Evolutionary conservation across 2,329 filamentous ascomycete species (phyloP).

Genomic region (Aspergillus sp.): DNA sequence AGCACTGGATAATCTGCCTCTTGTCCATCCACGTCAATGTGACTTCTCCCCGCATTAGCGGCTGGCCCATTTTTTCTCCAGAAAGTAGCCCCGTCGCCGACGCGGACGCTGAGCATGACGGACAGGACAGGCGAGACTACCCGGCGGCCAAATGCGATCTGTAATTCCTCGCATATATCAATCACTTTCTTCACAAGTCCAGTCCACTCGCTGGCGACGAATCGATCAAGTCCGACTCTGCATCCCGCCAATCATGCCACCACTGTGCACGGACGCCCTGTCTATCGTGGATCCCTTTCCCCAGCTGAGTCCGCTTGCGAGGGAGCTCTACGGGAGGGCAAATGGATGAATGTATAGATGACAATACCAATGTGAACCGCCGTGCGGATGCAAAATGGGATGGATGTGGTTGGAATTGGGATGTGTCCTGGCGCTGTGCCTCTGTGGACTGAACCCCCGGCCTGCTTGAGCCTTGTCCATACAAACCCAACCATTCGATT

Average conservation of each 20-base stretch:
- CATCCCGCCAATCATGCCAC: not conserved
- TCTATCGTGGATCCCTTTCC: not conserved
- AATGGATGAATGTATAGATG: too few species aligned
- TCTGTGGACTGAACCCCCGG: too few species aligned
- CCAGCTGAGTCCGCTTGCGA: too few species aligned
- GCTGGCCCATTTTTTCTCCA: not conserved
- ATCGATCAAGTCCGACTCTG: not conserved
- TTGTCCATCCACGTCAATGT: not conserved
- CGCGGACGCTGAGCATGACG: not conserved
- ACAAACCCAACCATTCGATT: too few species aligned
- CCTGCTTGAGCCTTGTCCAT: too few species aligned
- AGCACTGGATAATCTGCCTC: too few species aligned
- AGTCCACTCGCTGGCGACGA: not conserved
- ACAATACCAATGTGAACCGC: too few species aligned
- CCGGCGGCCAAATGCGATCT: not conserved
- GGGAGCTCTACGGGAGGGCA: too few species aligned
- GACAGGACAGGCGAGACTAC: not conserved
- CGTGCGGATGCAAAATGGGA: too few species aligned
- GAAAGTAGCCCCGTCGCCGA: not conserved
- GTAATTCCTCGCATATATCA: not conserved
- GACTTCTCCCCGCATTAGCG: constrained; percentile 2
- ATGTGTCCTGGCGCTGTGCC: too few species aligned
- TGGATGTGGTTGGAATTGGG: too few species aligned
- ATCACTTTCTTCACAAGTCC: not conserved
- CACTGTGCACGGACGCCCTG: not conserved